phyloP scores from a whole-genome alignment of 768 basidiomycete species.

The Tephrocybe rancida region DNA sequence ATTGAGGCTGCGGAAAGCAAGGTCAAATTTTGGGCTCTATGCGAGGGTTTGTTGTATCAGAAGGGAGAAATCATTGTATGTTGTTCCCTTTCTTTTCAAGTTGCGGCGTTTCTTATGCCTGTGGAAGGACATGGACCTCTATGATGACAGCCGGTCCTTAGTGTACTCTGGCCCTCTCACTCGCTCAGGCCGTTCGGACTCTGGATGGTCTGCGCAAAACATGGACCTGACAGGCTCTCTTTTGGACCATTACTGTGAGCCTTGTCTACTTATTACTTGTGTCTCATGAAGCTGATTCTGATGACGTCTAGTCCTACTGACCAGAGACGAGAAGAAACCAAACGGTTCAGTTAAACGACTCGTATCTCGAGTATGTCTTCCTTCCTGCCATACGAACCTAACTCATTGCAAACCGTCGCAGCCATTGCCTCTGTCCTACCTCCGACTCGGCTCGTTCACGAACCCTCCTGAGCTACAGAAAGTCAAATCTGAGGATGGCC shows the following conservation, averaged over 20 bases:
- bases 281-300: slow-evolving; percentile 2
- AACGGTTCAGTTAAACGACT: slow-evolving; percentile 55
- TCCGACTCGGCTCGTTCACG: slow-evolving; percentile 71
- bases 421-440: slow-evolving; percentile 81
- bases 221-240: slow-evolving; percentile 65
- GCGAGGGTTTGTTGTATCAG: slow-evolving; percentile 73
- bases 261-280: background rate
- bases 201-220: slow-evolving; percentile 78
- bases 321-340: slow-evolving; percentile 57
- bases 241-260: slow-evolving; percentile 77
- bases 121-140: slow-evolving; percentile 78
- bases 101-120: slow-evolving; percentile 1
- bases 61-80: slow-evolving; percentile 83
- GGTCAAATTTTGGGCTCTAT: slow-evolving; percentile 84
- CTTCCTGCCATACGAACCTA: background rate
- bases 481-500: slow-evolving; percentile 60
- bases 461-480: slow-evolving; percentile 61
- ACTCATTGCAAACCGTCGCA: slow-evolving; percentile 26
- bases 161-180: slow-evolving; percentile 67
- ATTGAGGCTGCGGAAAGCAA: slow-evolving; percentile 91
- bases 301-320: slow-evolving; percentile 56
- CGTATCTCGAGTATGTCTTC: slow-evolving; percentile 61
- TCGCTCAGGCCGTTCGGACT: slow-evolving; percentile 63
- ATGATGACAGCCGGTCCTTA: slow-evolving; percentile 73
- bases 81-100: slow-evolving; percentile 3